Base-by-base conservation (phyloP, 345 rosid genomes). In the Gossypium thurberi region DNA sequence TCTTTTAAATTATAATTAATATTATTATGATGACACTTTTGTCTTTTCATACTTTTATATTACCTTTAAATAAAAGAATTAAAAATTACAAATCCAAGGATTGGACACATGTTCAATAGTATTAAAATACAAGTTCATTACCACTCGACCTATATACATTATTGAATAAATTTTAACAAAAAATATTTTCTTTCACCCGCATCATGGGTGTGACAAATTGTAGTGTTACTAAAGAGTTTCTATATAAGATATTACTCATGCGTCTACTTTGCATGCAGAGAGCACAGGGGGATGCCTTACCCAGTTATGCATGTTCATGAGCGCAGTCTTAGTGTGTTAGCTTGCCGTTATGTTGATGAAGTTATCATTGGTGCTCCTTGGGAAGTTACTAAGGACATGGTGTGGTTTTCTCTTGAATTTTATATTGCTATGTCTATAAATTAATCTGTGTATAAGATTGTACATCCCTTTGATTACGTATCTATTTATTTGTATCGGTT, bases 351-450 rank as follows among this genome's bases (percentile, higher is more conserved):
- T 80, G 98, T 94, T 73, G 98, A 94, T 83, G 98, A 94, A 84
- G 92, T 94, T 77, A 91, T 94, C 78, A 94, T 94, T 58, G 98
- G 98, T 71, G 97, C 98, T 60, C 98, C 98, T 65, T 91, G 92
- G 97, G 95, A 89, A 84, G 85, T 94, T 61, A 82, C 98, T 1
- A 87, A 65, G 83, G 98, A 94, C 82, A 86, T 91, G 90, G 98
- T 94, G 42, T 70, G 91, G 77, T 10, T 65, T 62, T 10, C 3
- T 69, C 37, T 25, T 14, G 9, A 72, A 20, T 2, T 46, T 59
- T 10, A 47, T 44, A 59, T 48, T 58, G 8, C 9, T 28, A 69
- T 1, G 3, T 43, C 17, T 12, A 18, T 14, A 47, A 20, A 33
- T 26, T 52, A 52, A 58, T 44, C 20, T 57, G 43, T 65, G 40